phyloP scores from a whole-genome alignment of 2,329 filamentous ascomycete genomes.

The Clarireedia monteithiana region DNA sequence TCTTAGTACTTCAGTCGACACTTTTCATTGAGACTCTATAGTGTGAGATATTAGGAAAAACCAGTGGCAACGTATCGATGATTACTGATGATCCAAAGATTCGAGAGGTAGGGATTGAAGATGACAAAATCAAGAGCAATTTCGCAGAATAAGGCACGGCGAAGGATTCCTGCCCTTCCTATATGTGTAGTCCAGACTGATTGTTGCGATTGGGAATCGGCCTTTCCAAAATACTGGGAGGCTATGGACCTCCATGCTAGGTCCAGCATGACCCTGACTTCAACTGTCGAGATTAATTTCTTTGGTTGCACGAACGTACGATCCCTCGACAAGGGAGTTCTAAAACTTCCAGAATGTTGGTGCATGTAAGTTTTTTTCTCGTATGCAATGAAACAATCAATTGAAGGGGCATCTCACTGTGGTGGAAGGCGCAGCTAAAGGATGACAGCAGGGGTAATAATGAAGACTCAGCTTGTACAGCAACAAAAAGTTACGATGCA shows the following conservation, averaged over 20 bases:
- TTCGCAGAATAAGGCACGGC: neutral
- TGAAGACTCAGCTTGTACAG: neutral
- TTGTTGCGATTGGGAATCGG: conserved; percentile 5
- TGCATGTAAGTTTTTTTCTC: conserved; percentile 2
- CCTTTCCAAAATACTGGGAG: neutral
- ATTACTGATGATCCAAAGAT: neutral
- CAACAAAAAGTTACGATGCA: neutral
- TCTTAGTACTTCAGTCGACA: neutral
- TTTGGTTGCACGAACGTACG: conserved; percentile 1
- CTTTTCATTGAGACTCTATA: neutral
- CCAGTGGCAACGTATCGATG: conserved; percentile 1
- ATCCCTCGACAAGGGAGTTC: conserved; percentile 1
- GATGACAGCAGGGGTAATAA: conserved; percentile 8
- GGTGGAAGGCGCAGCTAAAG: conserved; percentile 7
- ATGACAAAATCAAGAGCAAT: conserved; percentile 3
- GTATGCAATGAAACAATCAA: conserved; percentile 4
- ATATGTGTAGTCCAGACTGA: conserved; percentile 4
- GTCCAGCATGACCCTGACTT: conserved; percentile 2
- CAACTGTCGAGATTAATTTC: neutral
- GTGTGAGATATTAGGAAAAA: neutral
- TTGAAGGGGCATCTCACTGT: neutral
- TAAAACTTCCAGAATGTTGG: neutral
- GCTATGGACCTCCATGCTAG: conserved; percentile 1
- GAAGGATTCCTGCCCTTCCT: conserved; percentile 3
- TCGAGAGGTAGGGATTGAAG: conserved; percentile 2